phyloP scores from a whole-genome alignment of 805 yeast genomes.

The Starmerella kuoi region DNA sequence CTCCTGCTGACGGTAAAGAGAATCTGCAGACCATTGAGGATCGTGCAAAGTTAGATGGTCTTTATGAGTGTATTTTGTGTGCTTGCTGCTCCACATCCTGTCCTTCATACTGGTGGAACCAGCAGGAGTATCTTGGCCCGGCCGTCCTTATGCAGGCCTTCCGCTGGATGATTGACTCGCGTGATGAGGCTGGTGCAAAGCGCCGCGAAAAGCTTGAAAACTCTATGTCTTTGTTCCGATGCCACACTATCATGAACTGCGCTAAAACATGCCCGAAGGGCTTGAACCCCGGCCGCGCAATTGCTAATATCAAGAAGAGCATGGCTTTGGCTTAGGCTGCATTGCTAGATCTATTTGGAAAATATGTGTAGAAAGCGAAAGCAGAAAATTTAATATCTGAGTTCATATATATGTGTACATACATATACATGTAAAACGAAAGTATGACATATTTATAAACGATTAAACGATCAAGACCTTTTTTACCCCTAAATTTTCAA shows the following conservation, averaged over 20 bases:
- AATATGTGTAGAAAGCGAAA: not conserved
- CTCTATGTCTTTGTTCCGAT: slow-evolving; percentile 94
- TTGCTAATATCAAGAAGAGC: slow-evolving; percentile 91
- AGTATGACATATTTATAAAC: no score
- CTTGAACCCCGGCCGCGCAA: slow-evolving; percentile 93
- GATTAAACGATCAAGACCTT: no score
- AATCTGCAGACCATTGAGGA: slow-evolving; percentile 82
- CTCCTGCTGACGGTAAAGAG: slow-evolving; percentile 86
- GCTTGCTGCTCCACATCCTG: slow-evolving; percentile 98
- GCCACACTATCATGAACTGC: slow-evolving; percentile 99
- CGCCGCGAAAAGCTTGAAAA: slow-evolving; percentile 89
- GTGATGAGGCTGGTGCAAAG: slow-evolving; percentile 75
- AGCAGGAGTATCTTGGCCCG: slow-evolving; percentile 95
- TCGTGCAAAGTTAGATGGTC: slow-evolving; percentile 90
- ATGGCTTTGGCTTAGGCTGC: slow-evolving; percentile 59
- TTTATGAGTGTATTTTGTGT: slow-evolving; percentile 94
- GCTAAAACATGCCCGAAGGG: slow-evolving; percentile 97
- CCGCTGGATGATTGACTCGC: slow-evolving; percentile 95
- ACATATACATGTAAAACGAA: no score
- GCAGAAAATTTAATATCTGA: no score
- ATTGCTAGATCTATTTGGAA: not conserved
- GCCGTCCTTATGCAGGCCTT: slow-evolving; percentile 98
- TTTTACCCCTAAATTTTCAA: no score
- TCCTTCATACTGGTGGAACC: slow-evolving; percentile 99
- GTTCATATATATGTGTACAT: no score